Base-by-base conservation (phyloP, 176 grass and related monocot genomes). In the Bolboschoenus planiculmis region DNA sequence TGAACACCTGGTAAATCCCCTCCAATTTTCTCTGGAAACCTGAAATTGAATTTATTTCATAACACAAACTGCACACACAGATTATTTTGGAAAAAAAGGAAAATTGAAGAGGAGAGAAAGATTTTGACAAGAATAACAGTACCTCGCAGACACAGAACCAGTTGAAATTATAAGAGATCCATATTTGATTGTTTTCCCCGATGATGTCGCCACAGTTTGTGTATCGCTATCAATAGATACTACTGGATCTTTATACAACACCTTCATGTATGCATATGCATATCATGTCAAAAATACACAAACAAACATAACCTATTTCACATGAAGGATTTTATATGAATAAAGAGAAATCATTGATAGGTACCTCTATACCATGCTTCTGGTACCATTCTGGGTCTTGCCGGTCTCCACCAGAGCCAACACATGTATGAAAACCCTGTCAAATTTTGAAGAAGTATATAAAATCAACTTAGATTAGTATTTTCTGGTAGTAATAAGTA, bases 91-190 rank as follows among this genome's bases (percentile, higher is more conserved):
- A 2, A 77, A 4, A 42, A 16, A 5, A 77, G 4, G 35, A 20
- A 39, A 58, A 54, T 74, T 30, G 40, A 59, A 23, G 18, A 85
- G 15, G 20, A 82, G 20, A 78, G 16, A 60, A 13, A 57, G 3
- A 83, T 85, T 56, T 77, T 23, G 5, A 51, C 30, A 58, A 56
- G 7, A 85, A 7, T 88, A 56, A 15, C 7, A 62, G 71, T 92
- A 97, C 95, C 95, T 97, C 76, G 84, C 74, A 81, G 88, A 50
- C 72, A 87, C 76, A 78, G 87, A 94, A 31, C 92, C 95, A 36
- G 92, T 97, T 53, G 95, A 92, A 89, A 97, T 87, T 86, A 97
- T 92, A 83, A 94, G 92, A 78, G 95, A 92, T 33, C 95, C 95
- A 61, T 92, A 94, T 83, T 97, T 97, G 11, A 97, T 80, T 85